phyloP scores from a whole-genome alignment of 768 basidiomycete genomes.

The Chalciporus piperatus region DNA sequence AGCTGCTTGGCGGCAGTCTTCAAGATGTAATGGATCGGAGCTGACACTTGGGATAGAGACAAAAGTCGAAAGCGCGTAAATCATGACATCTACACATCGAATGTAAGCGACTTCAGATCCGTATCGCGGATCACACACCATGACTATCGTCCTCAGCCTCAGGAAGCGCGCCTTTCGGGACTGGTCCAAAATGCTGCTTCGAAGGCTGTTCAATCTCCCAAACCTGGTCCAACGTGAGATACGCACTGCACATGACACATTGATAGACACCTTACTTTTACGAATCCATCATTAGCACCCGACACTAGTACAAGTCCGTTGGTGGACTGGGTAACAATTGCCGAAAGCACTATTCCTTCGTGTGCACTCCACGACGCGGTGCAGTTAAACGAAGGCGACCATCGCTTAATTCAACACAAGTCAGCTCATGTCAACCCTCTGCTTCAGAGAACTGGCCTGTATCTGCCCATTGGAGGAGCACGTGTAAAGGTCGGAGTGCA shows the following conservation, averaged over 20 bases:
- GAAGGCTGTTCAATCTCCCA: constrained; percentile 48
- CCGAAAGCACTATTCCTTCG: constrained; percentile 78
- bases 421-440: not conserved
- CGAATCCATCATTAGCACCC: constrained; percentile 80
- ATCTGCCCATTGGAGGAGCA: constrained; percentile 67
- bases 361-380: constrained; percentile 83
- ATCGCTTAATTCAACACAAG: constrained; percentile 47
- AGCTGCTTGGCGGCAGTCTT: constrained; percentile 92
- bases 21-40: constrained; percentile 58
- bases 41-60: constrained; percentile 87
- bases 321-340: constrained; percentile 48
- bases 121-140: constrained; percentile 9
- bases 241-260: not conserved
- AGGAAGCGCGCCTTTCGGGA: not conserved
- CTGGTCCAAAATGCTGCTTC: not conserved
- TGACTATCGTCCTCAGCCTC: constrained; percentile 19
- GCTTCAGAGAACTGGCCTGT: constrained; percentile 44
- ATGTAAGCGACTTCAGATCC: constrained; percentile 3
- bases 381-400: constrained; percentile 83
- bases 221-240: constrained; percentile 34
- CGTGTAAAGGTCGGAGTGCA: constrained; percentile 64
- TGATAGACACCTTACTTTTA: constrained; percentile 58
- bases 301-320: constrained; percentile 51
- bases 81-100: constrained; percentile 55
- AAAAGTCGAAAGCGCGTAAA: constrained; percentile 80